A percentile compares a stretch with the other conserved stretches of the same genome.
Evolutionary conservation across 2,329 filamentous ascomycete genomes (phyloP).

Genomic region (Dothideomycetes sp.): DNA sequence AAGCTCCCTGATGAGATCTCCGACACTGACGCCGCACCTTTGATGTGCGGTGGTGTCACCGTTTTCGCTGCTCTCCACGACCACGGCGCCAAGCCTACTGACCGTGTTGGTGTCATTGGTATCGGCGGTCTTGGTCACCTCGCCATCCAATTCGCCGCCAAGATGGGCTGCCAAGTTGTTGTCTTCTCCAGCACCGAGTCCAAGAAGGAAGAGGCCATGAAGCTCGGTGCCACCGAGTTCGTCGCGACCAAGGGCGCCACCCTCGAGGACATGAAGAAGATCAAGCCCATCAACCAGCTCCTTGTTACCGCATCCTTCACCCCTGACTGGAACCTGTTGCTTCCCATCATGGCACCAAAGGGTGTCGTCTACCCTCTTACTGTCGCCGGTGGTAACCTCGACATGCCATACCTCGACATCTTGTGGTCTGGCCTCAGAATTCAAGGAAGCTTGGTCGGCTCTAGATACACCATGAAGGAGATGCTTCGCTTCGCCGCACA

Average conservation of each 20-base stretch:
- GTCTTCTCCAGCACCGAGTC: slow-evolving; percentile 55
- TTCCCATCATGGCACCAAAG: slow-evolving; percentile 38
- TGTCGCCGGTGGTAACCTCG: slow-evolving; percentile 37
- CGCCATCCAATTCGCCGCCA: slow-evolving; percentile 62
- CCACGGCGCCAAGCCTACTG: slow-evolving; percentile 33
- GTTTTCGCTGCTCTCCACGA: slow-evolving; percentile 38
- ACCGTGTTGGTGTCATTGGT: slow-evolving; percentile 60
- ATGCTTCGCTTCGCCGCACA: slow-evolving; percentile 54
- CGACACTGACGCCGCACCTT: slow-evolving; percentile 36
- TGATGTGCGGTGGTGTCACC: slow-evolving; percentile 40
- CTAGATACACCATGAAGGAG: slow-evolving; percentile 52
- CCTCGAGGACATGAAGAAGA: slow-evolving; percentile 32
- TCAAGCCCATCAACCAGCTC: slow-evolving; percentile 30
- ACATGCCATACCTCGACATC: slow-evolving; percentile 44
- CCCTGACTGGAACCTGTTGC: slow-evolving; percentile 35
- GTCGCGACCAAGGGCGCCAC: slow-evolving; percentile 45
- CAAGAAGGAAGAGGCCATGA: slow-evolving; percentile 56
- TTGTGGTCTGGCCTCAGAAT: slow-evolving; percentile 47
- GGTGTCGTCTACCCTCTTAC: slow-evolving; percentile 42
- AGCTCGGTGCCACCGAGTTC: slow-evolving; percentile 53
- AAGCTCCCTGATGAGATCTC: slow-evolving; percentile 32
- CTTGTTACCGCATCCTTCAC: slow-evolving; percentile 34
- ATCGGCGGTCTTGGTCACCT: slow-evolving; percentile 56
- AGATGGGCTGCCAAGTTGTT: slow-evolving; percentile 65
- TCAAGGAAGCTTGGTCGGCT: slow-evolving; percentile 37